Evolutionary conservation across 2,329 filamentous ascomycete species (phyloP), one percentile per base, ranked within the genome.

Genomic region (Mollisiaceae sp.): DNA sequence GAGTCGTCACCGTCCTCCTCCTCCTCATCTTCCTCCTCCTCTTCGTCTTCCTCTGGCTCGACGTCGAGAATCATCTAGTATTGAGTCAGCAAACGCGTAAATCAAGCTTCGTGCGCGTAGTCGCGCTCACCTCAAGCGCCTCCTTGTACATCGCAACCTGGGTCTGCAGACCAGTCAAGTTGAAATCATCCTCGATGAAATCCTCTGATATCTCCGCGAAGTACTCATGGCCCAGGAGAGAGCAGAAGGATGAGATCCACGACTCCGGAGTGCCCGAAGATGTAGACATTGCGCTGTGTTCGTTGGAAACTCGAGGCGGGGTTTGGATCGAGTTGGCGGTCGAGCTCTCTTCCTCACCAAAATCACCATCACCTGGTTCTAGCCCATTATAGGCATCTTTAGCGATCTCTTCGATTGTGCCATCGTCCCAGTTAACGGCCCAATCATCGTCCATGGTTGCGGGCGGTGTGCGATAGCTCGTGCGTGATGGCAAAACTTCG

Each of bases 151-250:
- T 97, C 70, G 93, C 91, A 60, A 99, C 95, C 81, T 98, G 94
- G 66, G 90, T 91, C 79, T 97, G 93, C 75, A 99, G 84, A 59
- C 95, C 95, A 0, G 95, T 99, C 70, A 99, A 84, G 80, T 99
- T 99, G 85, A 99, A 99, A 79, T 99, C 95, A 88, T 99, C 95
- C 79, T 99, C 95, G 77, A 99, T 98, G 75, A 99, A 99, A 76
- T 99, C 95, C 81, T 99, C 95, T 55, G 93, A 95, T 59, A 99
- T 94, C 82, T 99, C 95, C 69, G 95, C 95, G 79, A 99, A 99
- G 82, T 98, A 99, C 80, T 99, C 95, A 78, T 99, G 95, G 68
- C 95, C 95, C 67, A 98, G 86, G 55, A 98, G 84, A 45, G 92
- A 93, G 83, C 95, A 99, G 79, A 97, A 99, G 65, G 94, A 96